Evolutionary conservation across 768 basidiomycete genomes (phyloP), one percentile per base, ranked within the genome.

Genomic region (Lactarius pseudohatsudake): DNA sequence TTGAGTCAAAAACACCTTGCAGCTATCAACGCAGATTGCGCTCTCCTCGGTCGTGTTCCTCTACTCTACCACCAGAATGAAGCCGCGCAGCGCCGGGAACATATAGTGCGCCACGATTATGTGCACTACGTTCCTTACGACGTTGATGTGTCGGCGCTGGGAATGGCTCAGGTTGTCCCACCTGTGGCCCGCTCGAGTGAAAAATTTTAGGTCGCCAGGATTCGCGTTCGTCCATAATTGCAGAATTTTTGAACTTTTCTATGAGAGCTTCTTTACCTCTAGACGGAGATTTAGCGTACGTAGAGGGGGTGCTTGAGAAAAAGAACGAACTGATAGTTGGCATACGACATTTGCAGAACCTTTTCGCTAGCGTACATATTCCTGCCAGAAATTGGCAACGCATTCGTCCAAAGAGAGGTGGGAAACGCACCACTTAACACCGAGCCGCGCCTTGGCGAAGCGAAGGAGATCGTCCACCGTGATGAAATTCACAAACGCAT

Each of bases 351-450:
- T 72, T 94, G 90, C 61, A 94, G 77, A 10, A 94, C 87, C 73
- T 96, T 96, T 76, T 95, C 91, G 67, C 91, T 93, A 10, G 90
- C 90, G 74, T 92, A 94, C 87, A 92, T 87, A 74, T 96, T 94
- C 92, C 91, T 93, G 74, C 22, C 41, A 22, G 20, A 57, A 10
- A 6, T 67, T 28, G 4, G 40, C 18, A 61, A 38, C 62, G 54
- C 59, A 50, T 22, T 28, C 15, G 45, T 20, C 30, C 10, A 60
- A 55, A 45, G 15, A 34, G 62, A 67, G 53, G 16, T n/a, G 13
- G 57, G 32, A n/a, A 20, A 75, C 82, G 70, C 55, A 91, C 93
- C 94, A 96, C 76, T 90, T 92, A 68, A 89, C 85, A 8, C 92
- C 92, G 50, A 95, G 79, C 67, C 85, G 85, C 61, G 81, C 79